Conservation (phyloP, 108 stramenopile species). For the Ochromonas danica region DNA sequence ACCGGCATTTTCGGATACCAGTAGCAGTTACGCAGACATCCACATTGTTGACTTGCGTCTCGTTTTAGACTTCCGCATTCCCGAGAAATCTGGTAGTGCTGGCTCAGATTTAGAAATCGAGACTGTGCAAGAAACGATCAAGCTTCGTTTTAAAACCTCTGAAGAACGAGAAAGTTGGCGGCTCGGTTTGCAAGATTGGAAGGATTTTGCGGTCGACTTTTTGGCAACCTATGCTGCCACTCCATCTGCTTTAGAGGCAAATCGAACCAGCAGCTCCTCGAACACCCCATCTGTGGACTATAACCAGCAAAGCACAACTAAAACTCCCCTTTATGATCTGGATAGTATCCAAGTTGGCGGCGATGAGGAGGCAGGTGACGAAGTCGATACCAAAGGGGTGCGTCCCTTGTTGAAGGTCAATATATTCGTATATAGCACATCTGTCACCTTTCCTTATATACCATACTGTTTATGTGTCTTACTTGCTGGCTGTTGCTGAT, state of each 20-base stretch:
- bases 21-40: background rate
- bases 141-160: slow-evolving; percentile 7
- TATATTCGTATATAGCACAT: too few relatives aligned
- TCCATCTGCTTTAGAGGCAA: too few relatives aligned
- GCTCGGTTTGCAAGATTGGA: slow-evolving; percentile 7
- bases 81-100: background rate
- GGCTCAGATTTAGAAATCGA: background rate
- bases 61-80: background rate
- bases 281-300: too few relatives aligned
- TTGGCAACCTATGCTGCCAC: too few relatives aligned
- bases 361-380: background rate
- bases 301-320: too few relatives aligned
- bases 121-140: background rate
- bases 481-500: too few relatives aligned
- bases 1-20: background rate
- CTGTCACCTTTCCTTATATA: too few relatives aligned
- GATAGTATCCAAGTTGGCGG: too few relatives aligned
- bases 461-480: too few relatives aligned
- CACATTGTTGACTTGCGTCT: slow-evolving; percentile 16
- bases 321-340: too few relatives aligned
- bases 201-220: slow-evolving; percentile 7
- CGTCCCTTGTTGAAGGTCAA: slow-evolving; percentile 32
- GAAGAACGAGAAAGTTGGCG: slow-evolving; percentile 13
- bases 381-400: slow-evolving; percentile 19
- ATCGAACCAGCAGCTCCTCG: too few relatives aligned